phyloP scores from a whole-genome alignment of 805 yeast species.

The Saccharomycopsis olivae region DNA sequence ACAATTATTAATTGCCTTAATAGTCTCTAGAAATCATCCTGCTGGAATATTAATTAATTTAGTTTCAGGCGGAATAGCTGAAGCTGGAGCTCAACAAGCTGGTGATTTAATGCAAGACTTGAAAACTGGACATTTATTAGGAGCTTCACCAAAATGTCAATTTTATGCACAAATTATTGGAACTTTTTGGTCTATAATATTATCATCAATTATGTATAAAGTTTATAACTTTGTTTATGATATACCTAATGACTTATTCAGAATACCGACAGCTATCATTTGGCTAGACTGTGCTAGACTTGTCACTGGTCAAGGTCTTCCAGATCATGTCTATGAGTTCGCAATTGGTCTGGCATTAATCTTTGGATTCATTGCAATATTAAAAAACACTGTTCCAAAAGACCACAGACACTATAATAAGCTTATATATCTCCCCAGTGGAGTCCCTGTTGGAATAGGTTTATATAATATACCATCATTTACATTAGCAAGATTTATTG shows the following conservation, averaged over 20 bases:
- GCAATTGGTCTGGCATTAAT: conserved; percentile 51
- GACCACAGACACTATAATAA: conserved; percentile 29
- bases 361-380: conserved; percentile 59
- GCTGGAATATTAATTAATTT: conserved; percentile 77
- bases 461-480: conserved; percentile 90
- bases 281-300: conserved; percentile 95
- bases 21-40: conserved; percentile 65
- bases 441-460: conserved; percentile 96
- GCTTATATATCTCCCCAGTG: conserved; percentile 67
- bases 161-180: conserved; percentile 86
- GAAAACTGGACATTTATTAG: conserved; percentile 84
- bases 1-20: conserved; percentile 75
- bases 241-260: conserved; percentile 71
- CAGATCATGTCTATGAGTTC: conserved; percentile 59
- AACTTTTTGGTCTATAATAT: conserved; percentile 68
- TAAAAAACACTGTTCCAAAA: conserved; percentile 45
- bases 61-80: conserved; percentile 95
- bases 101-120: conserved; percentile 97
- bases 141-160: conserved; percentile 90
- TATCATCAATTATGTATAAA: conserved; percentile 74
- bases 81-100: conserved; percentile 98
- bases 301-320: conserved; percentile 85
- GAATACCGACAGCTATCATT: conserved; percentile 90
- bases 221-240: conserved; percentile 74
- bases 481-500: conserved; percentile 85